Evolutionary conservation across 164 flowering plant species (phyloP), one percentile per base, ranked within the genome.

Genomic region (Cinnamomum chago): DNA sequence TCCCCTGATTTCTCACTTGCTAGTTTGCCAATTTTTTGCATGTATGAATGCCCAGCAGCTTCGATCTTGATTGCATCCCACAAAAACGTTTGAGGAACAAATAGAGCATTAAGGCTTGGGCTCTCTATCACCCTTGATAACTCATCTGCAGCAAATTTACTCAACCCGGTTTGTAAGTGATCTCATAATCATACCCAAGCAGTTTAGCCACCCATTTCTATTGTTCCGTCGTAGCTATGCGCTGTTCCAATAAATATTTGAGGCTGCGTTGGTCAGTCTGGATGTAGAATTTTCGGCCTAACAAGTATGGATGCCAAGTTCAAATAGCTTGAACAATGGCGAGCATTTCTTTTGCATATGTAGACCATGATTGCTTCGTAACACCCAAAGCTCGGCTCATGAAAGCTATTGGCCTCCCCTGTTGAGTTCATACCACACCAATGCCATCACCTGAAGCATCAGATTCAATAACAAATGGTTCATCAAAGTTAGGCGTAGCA

Each of bases 151-250:
- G 55, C 74, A 28, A 35, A 17, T 72, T 72, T 33, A n/a, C 65
- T 14, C 28, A 4, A 0, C 68, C 68, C 28, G 52, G 52, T 18
- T 72, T 72, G 33, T 62, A 71, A 23, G 11, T 64, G 10, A 71
- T 55, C 9, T 71, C 73, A 71, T 50, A 71, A 25, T 71, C 22
- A 62, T 33, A 72, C 1, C 74, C 74, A 33, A 72, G 28, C 5
- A 72, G 28, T 27, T 60, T 72, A 2, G 50, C 52, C 14, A 58
- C 50, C 66, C 73, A 72, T 27, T 58, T 28, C 17, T 72, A 68
- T 7, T 33, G 66, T 23, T 50, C 72, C 6, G 0, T 33, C 5
- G n/a, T 24, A 12, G 23, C 35, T 52, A 50, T 27, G 23, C 35
- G 30, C 3, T 70, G 72, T 17, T 50, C 72, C 2, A 70, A 23